Evolutionary conservation across 257 asterid species (phyloP).

Genomic region (Forsythia viridissima): DNA sequence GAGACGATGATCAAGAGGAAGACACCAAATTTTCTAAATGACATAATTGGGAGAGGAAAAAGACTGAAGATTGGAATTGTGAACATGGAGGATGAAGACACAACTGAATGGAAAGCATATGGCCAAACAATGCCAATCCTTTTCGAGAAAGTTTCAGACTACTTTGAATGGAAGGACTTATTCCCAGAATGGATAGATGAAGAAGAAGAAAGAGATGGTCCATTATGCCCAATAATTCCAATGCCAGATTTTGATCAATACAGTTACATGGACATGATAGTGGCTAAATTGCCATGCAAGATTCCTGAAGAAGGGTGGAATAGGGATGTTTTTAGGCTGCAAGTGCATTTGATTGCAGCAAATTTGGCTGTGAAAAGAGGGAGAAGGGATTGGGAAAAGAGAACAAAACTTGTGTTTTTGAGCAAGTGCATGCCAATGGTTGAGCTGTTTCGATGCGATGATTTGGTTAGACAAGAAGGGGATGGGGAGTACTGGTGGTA

Average conservation of each 20-base stretch:
- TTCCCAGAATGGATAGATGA: conserved; percentile 99
- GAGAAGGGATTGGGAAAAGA: conserved; percentile 50
- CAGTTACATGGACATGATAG: conserved; percentile 57
- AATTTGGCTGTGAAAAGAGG: conserved; percentile 66
- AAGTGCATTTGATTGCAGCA: conserved; percentile 69
- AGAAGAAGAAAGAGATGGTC: conserved; percentile 82
- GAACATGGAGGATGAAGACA: conserved; percentile 80
- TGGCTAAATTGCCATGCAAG: conserved; percentile 71
- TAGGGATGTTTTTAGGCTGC: conserved; percentile 79
- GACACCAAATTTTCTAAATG: conserved; percentile 62
- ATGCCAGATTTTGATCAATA: conserved; percentile 55
- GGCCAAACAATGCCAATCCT: conserved; percentile 39
- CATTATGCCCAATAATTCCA: conserved; percentile 84
- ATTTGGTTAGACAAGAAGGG: conserved; percentile 38
- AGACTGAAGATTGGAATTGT: conserved; percentile 60
- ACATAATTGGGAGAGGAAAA: conserved; percentile 31
- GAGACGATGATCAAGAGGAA: conserved; percentile 53
- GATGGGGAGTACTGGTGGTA: conserved; percentile 88
- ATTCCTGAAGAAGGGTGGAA: conserved; percentile 60
- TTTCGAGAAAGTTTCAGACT: conserved; percentile 50
- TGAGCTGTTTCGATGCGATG: conserved; percentile 83
- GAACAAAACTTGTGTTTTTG: conserved; percentile 60
- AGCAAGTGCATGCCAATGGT: conserved; percentile 78
- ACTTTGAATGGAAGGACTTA: conserved; percentile 69
- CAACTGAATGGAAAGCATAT: conserved; percentile 52